Conservation (phyloP, 805 yeast genomes). For the Schizosaccharomyces lindneri region DNA sequence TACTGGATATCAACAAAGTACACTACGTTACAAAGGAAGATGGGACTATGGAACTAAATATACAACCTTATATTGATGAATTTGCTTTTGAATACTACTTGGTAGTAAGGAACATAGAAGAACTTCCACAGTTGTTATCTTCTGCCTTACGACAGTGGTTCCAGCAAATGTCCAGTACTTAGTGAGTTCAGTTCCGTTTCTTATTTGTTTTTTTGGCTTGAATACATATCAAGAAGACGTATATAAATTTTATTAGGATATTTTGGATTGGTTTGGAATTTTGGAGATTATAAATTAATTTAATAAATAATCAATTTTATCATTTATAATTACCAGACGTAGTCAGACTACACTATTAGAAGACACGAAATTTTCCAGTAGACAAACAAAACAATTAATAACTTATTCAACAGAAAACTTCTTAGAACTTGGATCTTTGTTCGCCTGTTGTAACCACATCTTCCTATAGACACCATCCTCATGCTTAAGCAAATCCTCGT, state of each 20-base stretch:
- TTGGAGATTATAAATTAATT: too few relatives aligned
- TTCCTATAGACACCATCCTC: conserved; percentile 43
- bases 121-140: conserved; percentile 77
- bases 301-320: too few relatives aligned
- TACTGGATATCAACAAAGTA: conserved; percentile 86
- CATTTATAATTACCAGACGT: too few relatives aligned
- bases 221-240: too few relatives aligned
- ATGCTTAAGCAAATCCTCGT: conserved; percentile 16
- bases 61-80: conserved; percentile 63
- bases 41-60: conserved; percentile 51
- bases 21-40: conserved; percentile 30
- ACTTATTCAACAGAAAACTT: background rate
- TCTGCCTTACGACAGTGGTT: conserved; percentile 80
- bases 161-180: conserved; percentile 3
- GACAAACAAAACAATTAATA: too few relatives aligned
- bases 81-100: conserved; percentile 96
- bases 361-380: too few relatives aligned
- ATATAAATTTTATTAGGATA: too few relatives aligned
- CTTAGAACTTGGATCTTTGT: background rate
- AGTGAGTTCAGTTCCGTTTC: background rate
- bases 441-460: conserved; percentile 64
- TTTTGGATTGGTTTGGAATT: too few relatives aligned
- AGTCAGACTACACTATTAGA: too few relatives aligned
- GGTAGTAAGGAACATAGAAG: conserved; percentile 68
- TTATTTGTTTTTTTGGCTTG: background rate